phyloP scores from a whole-genome alignment of 495 filamentous ascomycete genomes.

The Neurospora sublineolata region DNA sequence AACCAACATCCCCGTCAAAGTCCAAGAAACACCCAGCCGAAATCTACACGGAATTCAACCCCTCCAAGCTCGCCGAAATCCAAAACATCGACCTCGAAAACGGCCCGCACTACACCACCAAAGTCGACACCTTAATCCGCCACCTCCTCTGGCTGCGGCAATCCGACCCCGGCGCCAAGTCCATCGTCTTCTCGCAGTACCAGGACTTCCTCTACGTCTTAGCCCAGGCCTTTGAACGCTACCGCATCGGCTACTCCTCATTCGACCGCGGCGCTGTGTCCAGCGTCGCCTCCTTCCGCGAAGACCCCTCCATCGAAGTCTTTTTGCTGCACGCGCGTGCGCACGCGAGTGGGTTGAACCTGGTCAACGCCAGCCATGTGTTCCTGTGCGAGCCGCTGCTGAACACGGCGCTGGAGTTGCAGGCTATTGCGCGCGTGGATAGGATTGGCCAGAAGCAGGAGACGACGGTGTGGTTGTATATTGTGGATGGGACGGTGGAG shows the following conservation, averaged over 20 bases:
- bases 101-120: conserved; percentile 66
- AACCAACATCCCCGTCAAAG: conserved; percentile 6
- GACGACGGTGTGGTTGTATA: conserved; percentile 93
- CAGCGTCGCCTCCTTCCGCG: conserved; percentile 63
- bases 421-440: conserved; percentile 89
- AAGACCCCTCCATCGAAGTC: conserved; percentile 63
- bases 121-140: conserved; percentile 71
- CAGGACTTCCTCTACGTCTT: conserved; percentile 70
- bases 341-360: conserved; percentile 76
- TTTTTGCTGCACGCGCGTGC: conserved; percentile 83
- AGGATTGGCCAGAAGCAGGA: conserved; percentile 79
- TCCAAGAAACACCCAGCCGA: conserved; percentile 11
- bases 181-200: conserved; percentile 79
- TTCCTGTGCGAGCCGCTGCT: conserved; percentile 89
- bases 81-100: conserved; percentile 60
- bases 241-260: conserved; percentile 58
- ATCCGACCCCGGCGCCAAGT: conserved; percentile 78
- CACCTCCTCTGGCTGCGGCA: conserved; percentile 78
- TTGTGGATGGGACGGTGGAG: conserved; percentile 79
- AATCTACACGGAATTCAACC: conserved; percentile 70
- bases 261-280: conserved; percentile 41
- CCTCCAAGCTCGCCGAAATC: conserved; percentile 63
- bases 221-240: conserved; percentile 48
- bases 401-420: conserved; percentile 84
- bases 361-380: conserved; percentile 87